A percentile compares a stretch with the other conserved stretches of the same genome.
These are phyloP conservation scores for Physcia stellaris DNA, from an alignment of 495 filamentous ascomycete genomes.

Conservation along the genomic window DNA sequence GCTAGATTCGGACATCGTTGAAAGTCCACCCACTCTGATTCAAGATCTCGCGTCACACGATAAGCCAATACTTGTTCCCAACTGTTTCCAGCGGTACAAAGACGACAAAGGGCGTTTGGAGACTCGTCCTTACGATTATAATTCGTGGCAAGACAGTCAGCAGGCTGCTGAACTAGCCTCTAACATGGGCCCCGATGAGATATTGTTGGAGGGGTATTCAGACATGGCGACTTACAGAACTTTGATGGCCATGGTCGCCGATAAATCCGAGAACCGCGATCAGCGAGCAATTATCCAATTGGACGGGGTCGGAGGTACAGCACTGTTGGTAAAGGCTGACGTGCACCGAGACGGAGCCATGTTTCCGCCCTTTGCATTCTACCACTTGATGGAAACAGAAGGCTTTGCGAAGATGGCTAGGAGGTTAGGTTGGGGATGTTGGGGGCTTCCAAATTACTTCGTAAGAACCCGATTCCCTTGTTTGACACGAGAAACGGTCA, in stretches of 20 bases:
- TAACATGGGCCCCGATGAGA: conserved; percentile 78
- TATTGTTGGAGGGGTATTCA: conserved; percentile 82
- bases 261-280: conserved; percentile 35
- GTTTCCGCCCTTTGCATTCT: conserved; percentile 95
- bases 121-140: conserved; percentile 87
- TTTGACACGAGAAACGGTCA: no score
- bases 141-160: conserved; percentile 84
- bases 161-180: conserved; percentile 58
- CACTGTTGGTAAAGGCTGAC: conserved; percentile 89
- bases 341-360: conserved; percentile 96
- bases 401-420: conserved; percentile 96
- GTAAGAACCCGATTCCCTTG: no score
- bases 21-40: conserved; percentile 74
- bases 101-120: conserved; percentile 59
- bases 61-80: conserved; percentile 80
- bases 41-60: conserved; percentile 83
- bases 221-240: conserved; percentile 85
- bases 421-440: conserved; percentile 69
- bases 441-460: conserved; percentile 90
- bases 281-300: conserved; percentile 49
- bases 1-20: conserved; percentile 86
- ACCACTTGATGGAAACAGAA: conserved; percentile 93
- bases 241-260: conserved; percentile 78
- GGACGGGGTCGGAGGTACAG: conserved; percentile 90
- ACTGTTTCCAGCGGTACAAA: conserved; percentile 84